Base-by-base conservation (phyloP, 441 rosid species). In the Jatropha podagrica region DNA sequence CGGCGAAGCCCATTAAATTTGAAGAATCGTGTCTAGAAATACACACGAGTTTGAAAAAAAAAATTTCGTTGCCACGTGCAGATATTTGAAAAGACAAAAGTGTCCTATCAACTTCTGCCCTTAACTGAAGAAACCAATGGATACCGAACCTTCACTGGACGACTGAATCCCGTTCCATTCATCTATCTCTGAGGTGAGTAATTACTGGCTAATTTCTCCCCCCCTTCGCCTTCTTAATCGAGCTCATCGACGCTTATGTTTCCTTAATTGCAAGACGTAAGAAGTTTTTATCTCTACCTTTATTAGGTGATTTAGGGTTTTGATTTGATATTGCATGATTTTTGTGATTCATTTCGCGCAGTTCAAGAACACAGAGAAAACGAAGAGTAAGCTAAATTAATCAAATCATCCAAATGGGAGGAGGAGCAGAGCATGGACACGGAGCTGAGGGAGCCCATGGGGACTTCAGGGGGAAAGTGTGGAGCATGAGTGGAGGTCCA, bases 401-500 rank as follows among this genome's bases (percentile, higher is more conserved):
- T 67, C 38, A 59, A 75, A 70, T 77, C 76, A 63, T 54, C 69
- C 38, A 78, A 37, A 78, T 74, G 74, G 88, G 88, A 82, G 97
- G 97, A 76, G 95, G 94, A 65, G 93, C 55, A 68, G 96, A 92
- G 69, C 91, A 89, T 74, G 97, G 94, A 51, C 91, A 87, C 65
- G 96, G 92, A 46, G 94, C 83, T 71, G 95, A 84, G 73, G 92
- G 87, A n/a, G 77, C 75, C 42, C 87, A 85, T 44, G 92, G 90
- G 62, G 98, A 96, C 76, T 96, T 93, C 85, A 89, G 99, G 87
- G 79, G 75, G 44, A 96, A 96, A 81, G 99, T 95, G 13, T 95
- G 99, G 99, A 93, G 91, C 76, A 90, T 93, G 97, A 8, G 86
- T 59, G 99, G 99, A 54, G 98, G 99, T 18, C 95, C 99, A 27